Base-by-base conservation (phyloP, 164 flowering plant genomes). In the Macadamia integrifolia region DNA sequence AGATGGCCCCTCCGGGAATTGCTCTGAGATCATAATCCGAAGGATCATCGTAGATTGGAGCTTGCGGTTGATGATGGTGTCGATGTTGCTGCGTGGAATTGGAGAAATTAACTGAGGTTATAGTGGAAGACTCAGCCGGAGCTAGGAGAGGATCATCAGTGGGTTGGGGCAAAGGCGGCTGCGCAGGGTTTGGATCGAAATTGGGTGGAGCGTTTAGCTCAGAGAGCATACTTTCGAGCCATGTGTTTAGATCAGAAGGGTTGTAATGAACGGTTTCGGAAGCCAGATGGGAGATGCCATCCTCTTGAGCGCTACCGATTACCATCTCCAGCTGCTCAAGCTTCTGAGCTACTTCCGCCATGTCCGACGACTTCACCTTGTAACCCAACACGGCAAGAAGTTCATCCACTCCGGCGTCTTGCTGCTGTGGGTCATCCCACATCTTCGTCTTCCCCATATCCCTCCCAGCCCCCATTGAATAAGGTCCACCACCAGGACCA, bases 291-390 rank as follows among this genome's bases (percentile, higher is more conserved):
- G 87, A 75, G 17, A 85, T 44, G 3, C 80, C 87, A 53, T 88
- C 90, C 50, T 83, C 87, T 8, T 78, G 80, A 62, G 80, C 80
- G 12, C 66, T 65, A 0, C 81, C 86, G 81, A 93, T 81, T 3
- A 74, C 92, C 84, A 80, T 80, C 71, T 93, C 98, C 8, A 93
- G 76, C 81, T 86, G 92, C 74, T 93, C 89, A 6, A 93, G 81
- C 75, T 87, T 89, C 66, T 78, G 86, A 7, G 95, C 98, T 0
- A 93, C 91, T 4, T 87, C 90, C 1, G 87, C 90, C 98, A 93
- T 91, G 62, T 89, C 96, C 3, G 98, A 84, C 0, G 87, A 69
- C 67, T 78, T 77, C 17, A 93, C 92, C 69, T 87, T 86, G 87
- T 93, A 93, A 0, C 98, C 98, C 61, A 93, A 66, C 10, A 81